Evolutionary conservation across 768 basidiomycete species (phyloP).

Genomic region (Trametes cinnabarina): DNA sequence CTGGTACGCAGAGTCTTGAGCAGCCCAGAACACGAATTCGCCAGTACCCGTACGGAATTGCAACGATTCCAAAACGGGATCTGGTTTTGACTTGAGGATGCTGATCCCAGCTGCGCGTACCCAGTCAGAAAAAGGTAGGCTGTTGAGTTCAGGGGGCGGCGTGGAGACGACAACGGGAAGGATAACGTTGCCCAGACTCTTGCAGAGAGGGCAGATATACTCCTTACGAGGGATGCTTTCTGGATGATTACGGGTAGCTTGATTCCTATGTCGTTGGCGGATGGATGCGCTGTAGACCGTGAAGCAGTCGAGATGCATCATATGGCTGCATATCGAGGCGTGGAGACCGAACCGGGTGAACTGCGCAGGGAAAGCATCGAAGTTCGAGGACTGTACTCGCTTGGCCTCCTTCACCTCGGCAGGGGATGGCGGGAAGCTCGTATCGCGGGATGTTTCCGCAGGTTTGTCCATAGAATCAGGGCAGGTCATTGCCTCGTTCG

Average conservation of each 20-base stretch:
- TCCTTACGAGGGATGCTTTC: constrained; percentile 93
- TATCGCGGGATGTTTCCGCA: constrained; percentile 27
- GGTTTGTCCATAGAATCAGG: constrained; percentile 65
- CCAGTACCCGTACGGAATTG: constrained; percentile 81
- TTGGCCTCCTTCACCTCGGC: constrained; percentile 49
- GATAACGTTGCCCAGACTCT: constrained; percentile 92
- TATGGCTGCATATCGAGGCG: constrained; percentile 87
- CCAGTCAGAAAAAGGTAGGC: constrained; percentile 79
- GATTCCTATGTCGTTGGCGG: constrained; percentile 80
- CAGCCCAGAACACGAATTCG: constrained; percentile 87
- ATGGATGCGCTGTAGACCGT: constrained; percentile 85
- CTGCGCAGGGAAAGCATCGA: constrained; percentile 70
- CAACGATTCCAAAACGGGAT: constrained; percentile 64
- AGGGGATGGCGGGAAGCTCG: constrained; percentile 50
- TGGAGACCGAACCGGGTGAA: constrained; percentile 84
- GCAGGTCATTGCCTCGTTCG: constrained; percentile 71
- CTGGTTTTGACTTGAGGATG: constrained; percentile 81
- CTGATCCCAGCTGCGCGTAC: constrained; percentile 87
- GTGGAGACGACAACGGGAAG: constrained; percentile 70
- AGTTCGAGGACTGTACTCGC: constrained; percentile 43
- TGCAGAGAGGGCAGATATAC: constrained; percentile 96
- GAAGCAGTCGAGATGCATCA: constrained; percentile 97
- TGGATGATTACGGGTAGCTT: constrained; percentile 90
- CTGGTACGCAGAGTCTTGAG: constrained; percentile 72
- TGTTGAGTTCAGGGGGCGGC: constrained; percentile 47